Conservation (phyloP, 495 filamentous ascomycete species). For the Xylaria cubensis region DNA sequence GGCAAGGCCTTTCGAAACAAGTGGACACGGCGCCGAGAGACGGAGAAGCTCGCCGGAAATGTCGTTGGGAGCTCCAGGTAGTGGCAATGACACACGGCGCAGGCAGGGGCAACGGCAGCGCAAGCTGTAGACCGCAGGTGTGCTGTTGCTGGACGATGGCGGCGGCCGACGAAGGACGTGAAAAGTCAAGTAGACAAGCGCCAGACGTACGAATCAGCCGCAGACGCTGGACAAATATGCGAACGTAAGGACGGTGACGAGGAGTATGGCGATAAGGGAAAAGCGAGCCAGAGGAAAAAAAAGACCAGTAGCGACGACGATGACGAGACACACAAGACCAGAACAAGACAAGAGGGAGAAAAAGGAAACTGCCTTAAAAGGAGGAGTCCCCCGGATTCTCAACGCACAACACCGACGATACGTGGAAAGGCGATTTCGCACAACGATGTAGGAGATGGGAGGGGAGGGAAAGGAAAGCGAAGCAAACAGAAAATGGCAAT, state of each 20-base stretch:
- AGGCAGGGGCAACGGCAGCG: conserved; percentile 16
- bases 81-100: conserved; percentile 20
- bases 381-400: conserved; percentile 56
- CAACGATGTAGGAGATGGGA: conserved; percentile 41
- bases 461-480: conserved; percentile 40
- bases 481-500: conserved; percentile 40
- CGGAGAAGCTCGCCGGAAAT: conserved; percentile 8
- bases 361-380: conserved; percentile 59
- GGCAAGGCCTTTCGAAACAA: conserved; percentile 21
- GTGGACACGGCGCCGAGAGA: conserved; percentile 12
- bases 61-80: conserved; percentile 21
- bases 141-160: conserved; percentile 12
- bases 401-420: conserved; percentile 49
- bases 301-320: conserved; percentile 35
- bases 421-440: conserved; percentile 38
- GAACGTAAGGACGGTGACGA: conserved; percentile 36
- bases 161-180: conserved; percentile 17
- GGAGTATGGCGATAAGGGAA: conserved; percentile 47
- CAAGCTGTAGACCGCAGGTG: conserved; percentile 20
- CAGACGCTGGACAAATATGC: conserved; percentile 34
- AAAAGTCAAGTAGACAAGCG: conserved; percentile 28
- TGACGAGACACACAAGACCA: conserved; percentile 33
- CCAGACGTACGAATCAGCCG: conserved; percentile 35
- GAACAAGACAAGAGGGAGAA: conserved; percentile 34
- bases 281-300: conserved; percentile 35